phyloP scores from a whole-genome alignment of 768 basidiomycete genomes.

The Cyathus striatus region DNA sequence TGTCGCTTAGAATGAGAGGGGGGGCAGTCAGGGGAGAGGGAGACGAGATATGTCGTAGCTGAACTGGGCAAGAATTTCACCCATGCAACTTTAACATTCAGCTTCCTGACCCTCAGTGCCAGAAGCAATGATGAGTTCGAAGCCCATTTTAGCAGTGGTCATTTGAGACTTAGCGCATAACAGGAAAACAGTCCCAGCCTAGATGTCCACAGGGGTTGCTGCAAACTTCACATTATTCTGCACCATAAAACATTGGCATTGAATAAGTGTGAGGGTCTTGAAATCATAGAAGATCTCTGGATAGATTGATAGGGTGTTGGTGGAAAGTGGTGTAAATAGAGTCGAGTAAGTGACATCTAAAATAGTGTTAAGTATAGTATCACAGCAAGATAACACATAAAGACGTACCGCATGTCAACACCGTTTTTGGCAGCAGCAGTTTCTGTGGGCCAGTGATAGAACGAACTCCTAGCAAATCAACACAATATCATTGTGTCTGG shows the following conservation, averaged over 20 bases:
- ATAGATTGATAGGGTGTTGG: constrained; percentile 54
- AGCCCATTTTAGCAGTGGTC: constrained; percentile 55
- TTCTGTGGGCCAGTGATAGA: constrained; percentile 58
- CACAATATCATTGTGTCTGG: constrained; percentile 50
- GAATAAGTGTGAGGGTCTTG: constrained; percentile 38
- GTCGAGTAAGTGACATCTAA: constrained; percentile 61
- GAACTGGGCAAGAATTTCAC: constrained; percentile 30
- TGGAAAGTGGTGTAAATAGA: constrained; percentile 73
- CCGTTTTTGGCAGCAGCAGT: constrained; percentile 56
- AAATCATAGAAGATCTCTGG: constrained; percentile 66
- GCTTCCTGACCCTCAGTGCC: constrained; percentile 39
- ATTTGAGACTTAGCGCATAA: constrained; percentile 49
- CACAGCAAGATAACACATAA: background rate
- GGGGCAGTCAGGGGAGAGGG: too few species aligned
- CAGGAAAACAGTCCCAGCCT: constrained; percentile 54
- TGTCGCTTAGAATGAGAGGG: too few species aligned
- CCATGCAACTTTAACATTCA: constrained; percentile 28
- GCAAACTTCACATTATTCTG: constrained; percentile 45
- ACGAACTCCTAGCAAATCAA: constrained; percentile 60
- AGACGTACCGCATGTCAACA: constrained; percentile 50
- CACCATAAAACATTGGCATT: constrained; percentile 38
- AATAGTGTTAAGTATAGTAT: background rate
- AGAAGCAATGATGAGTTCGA: constrained; percentile 62
- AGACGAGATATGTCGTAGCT: too few species aligned
- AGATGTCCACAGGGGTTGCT: constrained; percentile 58